Percentiles rank a stretch among this genome's conserved stretches.
These are phyloP conservation scores for Pseudogymnoascus sp. DNA, from an alignment of 2,329 filamentous ascomycete genomes.

Conservation along the genomic window DNA sequence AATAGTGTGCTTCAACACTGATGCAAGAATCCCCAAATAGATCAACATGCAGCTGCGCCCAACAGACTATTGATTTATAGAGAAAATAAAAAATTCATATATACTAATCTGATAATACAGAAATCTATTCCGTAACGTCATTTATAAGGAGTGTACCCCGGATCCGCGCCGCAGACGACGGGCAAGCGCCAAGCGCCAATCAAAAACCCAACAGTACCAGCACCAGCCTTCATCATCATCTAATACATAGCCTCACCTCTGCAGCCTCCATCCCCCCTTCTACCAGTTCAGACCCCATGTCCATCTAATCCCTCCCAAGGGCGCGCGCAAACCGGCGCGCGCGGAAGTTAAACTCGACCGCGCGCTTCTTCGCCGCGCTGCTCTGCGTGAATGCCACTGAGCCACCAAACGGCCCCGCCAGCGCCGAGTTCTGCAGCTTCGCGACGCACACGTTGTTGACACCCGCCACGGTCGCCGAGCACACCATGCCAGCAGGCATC, in stretches of 20 bases:
- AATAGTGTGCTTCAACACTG: neutral
- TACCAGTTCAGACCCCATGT: neutral
- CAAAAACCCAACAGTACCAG: neutral
- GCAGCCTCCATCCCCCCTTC: neutral
- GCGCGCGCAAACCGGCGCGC: slow-evolving; percentile 30
- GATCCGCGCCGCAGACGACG: neutral
- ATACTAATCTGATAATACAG: neutral
- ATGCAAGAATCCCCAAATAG: neutral
- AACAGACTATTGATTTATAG: neutral
- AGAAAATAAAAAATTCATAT: neutral
- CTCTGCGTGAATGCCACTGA: slow-evolving; percentile 59
- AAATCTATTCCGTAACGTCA: neutral
- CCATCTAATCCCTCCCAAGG: neutral
- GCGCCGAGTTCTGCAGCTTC: slow-evolving; percentile 53
- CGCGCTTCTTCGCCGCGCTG: slow-evolving; percentile 51
- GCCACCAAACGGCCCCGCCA: slow-evolving; percentile 60
- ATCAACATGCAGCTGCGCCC: neutral
- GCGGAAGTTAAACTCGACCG: slow-evolving; percentile 44
- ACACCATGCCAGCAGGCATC: slow-evolving; percentile 63
- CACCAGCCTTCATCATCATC: neutral
- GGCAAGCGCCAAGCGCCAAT: slow-evolving; percentile 1
- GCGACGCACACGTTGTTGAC: slow-evolving; percentile 58
- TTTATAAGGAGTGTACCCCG: neutral
- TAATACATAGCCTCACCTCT: neutral
- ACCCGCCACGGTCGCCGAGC: slow-evolving; percentile 50